A percentile compares a stretch with the other conserved stretches of the same genome.
These are phyloP conservation scores for Rosa chinensis DNA, from an alignment of 306 rosid genomes.

Conservation along the genomic window DNA sequence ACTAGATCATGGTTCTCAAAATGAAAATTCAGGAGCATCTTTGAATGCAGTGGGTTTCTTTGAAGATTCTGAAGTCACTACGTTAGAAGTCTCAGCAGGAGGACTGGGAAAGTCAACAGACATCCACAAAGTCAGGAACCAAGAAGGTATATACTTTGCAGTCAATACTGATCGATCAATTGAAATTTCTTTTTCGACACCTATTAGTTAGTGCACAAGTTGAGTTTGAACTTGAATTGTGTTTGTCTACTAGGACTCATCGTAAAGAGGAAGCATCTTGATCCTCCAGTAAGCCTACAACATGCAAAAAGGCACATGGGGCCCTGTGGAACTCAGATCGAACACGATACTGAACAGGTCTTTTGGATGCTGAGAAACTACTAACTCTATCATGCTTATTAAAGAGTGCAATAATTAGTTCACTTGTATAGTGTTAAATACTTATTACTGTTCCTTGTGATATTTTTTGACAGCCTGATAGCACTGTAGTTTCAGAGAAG, in stretches of 20 bases:
- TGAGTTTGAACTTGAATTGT: not conserved
- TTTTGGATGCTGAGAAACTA: not conserved
- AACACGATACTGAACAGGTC: slow-evolving; percentile 2
- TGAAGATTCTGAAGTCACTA: not conserved
- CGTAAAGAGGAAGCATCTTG: slow-evolving; percentile 7
- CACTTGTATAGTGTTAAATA: not conserved
- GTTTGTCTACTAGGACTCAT: not conserved
- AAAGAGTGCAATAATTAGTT: not conserved
- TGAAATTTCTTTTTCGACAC: not conserved
- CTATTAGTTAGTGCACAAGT: not conserved
- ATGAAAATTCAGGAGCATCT: not conserved
- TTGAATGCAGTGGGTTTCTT: not conserved
- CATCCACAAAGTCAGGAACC: not conserved
- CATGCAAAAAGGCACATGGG: slow-evolving; percentile 2
- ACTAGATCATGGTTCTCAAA: not conserved
- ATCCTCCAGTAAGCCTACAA: not conserved
- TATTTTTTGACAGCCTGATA: slow-evolving; percentile 12
- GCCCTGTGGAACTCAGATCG: not conserved
- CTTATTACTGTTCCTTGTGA: not conserved
- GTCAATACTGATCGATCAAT: not conserved
- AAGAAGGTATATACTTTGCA: not conserved
- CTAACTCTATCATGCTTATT: not conserved
- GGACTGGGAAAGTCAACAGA: not conserved
- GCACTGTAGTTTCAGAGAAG: not conserved
- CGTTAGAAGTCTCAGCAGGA: not conserved